Conservation (phyloP, 768 basidiomycete genomes). For the Mycena kentingensis region DNA sequence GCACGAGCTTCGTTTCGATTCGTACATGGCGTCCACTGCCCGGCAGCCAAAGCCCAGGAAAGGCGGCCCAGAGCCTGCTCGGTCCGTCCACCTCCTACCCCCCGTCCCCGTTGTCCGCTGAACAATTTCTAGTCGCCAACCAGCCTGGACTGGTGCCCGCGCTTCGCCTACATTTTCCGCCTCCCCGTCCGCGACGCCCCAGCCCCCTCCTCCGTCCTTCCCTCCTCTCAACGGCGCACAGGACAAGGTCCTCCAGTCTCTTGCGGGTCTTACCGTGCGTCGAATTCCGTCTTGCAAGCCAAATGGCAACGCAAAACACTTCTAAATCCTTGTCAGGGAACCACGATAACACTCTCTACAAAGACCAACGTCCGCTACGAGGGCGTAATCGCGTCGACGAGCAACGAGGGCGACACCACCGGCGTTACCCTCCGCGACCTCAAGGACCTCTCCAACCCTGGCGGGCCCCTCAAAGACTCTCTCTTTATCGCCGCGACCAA, state of each 20-base stretch:
- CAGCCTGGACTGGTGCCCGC: slow-evolving; percentile 70
- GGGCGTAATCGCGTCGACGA: slow-evolving; percentile 65
- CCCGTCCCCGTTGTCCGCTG: slow-evolving; percentile 16
- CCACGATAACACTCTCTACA: slow-evolving; percentile 73
- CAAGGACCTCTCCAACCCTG: slow-evolving; percentile 68
- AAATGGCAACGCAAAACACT: background rate
- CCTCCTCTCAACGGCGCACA: slow-evolving; percentile 51
- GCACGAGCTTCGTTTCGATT: slow-evolving; percentile 10
- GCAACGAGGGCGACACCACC: slow-evolving; percentile 62
- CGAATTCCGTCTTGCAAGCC: background rate
- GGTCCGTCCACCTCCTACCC: slow-evolving; percentile 42
- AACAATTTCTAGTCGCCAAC: slow-evolving; percentile 35
- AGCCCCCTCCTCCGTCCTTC: slow-evolving; percentile 38
- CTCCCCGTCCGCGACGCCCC: slow-evolving; percentile 42
- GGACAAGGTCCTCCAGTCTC: slow-evolving; percentile 63
- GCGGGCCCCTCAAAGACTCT: slow-evolving; percentile 68
- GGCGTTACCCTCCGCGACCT: slow-evolving; percentile 79
- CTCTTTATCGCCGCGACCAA: slow-evolving; percentile 71
- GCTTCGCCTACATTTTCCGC: slow-evolving; percentile 71
- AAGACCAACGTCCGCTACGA: slow-evolving; percentile 75
- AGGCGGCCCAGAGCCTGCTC: slow-evolving; percentile 60
- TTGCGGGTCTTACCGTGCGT: slow-evolving; percentile 73
- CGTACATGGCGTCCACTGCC: slow-evolving; percentile 61
- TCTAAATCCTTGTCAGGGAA: slow-evolving; percentile 52
- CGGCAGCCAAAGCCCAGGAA: slow-evolving; percentile 71